A percentile compares a stretch with the other conserved stretches of the same genome.
phyloP scores from a whole-genome alignment of 1,284 basidiomycete genomes.

The Trametes pubescens region DNA sequence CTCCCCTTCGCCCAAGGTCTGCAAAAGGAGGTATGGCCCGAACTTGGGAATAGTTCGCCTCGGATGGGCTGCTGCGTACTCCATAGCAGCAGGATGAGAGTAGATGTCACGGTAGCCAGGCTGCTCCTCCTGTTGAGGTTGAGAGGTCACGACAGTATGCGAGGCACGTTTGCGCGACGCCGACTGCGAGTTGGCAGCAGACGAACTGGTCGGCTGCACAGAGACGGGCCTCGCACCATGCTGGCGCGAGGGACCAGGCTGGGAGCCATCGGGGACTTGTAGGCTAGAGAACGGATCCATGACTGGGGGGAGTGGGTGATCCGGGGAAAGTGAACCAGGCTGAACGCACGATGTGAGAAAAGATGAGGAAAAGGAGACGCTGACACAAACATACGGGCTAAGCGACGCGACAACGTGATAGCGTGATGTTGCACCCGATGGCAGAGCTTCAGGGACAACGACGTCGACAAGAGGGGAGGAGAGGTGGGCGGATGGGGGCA shows the following conservation, averaged over 20 bases:
- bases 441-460: conserved; percentile 11
- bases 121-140: conserved; percentile 52
- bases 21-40: conserved; percentile 93
- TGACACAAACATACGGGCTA: conserved; percentile 28
- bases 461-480: conserved; percentile 9
- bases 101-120: conserved; percentile 75
- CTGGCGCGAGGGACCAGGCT: conserved; percentile 56
- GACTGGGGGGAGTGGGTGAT: conserved; percentile 16
- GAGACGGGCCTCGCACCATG: conserved; percentile 52
- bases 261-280: conserved; percentile 55
- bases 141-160: conserved; percentile 58
- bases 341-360: conserved; percentile 33
- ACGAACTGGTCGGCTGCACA: conserved; percentile 51
- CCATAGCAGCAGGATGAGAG: conserved; percentile 85
- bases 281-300: conserved; percentile 47
- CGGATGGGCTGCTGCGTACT: conserved; percentile 87
- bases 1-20: conserved; percentile 97
- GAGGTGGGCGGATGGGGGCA: background rate
- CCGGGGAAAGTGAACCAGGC: conserved; percentile 29
- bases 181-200: conserved; percentile 45
- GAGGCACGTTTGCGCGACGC: conserved; percentile 59
- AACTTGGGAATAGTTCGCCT: conserved; percentile 90
- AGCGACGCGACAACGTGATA: conserved; percentile 27
- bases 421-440: conserved; percentile 20
- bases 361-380: conserved; percentile 30